Base-by-base conservation (phyloP, 2,329 filamentous ascomycete species). In the Neonectria neomacrospora region DNA sequence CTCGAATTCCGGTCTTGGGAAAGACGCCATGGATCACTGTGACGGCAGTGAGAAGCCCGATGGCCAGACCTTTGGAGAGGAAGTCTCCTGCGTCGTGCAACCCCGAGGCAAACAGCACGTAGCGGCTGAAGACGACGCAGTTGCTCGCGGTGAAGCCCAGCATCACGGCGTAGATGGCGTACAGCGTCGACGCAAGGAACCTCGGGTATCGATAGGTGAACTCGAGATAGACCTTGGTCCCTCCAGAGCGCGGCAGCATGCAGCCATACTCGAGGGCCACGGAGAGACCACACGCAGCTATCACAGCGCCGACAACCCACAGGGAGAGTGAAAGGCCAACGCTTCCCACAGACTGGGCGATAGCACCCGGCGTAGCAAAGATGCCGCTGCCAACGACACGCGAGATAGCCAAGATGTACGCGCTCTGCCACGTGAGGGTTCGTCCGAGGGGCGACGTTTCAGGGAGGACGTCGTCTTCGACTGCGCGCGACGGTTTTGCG, bases 341-440 rank as follows among this genome's bases (percentile, higher is more conserved):
- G 58, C 89, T 92, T 1, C 91, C 91, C 2, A 88, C 87, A 0
- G 87, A 85, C 39, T 86, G 84, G 3, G 91, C 81, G 53, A 93
- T 91, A 5, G 88, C 83, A 0, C 88, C 90, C 0, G 89, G 90
- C 0, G 89, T 91, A 1, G 90, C 89, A 71, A 92, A 93, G 66
- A 93, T 91, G 26, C 90, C 90, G 70, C 85, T 89, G 12, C 90
- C 90, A 30, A 92, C 88, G 6, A 92, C 88, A 12, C 89, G 83
- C 1, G 88, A 90, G 26, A 91, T 88, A 8, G 90, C 87, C 20
- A 91, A 81, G 58, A 91, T 88, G 73, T 89, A 91, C 1, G 87
- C 86, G 68, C 85, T 88, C 26, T 81, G 80, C 87, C 88, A 90
- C 60, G 79, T 85, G 53, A 91, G 83, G 16, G 82, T 88, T 20